Base-by-base conservation (phyloP, 2,329 filamentous ascomycete species). In the Aspergillus puulaauensis region DNA sequence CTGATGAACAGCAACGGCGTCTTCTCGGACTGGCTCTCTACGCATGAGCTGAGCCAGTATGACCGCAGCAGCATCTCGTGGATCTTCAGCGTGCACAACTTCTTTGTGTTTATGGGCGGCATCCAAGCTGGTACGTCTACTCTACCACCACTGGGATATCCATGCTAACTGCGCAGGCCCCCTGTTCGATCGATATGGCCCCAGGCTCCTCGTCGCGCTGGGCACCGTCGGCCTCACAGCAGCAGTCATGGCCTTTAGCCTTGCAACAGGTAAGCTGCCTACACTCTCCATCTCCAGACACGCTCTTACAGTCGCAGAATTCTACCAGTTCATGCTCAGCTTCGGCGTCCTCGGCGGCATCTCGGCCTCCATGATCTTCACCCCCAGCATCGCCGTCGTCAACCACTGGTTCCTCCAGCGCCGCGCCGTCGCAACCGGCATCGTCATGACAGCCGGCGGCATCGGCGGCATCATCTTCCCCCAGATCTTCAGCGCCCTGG, bases 241-340 rank as follows among this genome's bases (percentile, higher is more conserved):
- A 8, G 24, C 24, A 17, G 7, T 33, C 27, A 47, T 47, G 45
- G 24, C 24, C 6, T 33, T 47, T 7, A 33, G 24, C 27, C 24
- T 17, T 6, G 27, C 14, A n/a, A 33, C 45, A 5, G 27, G 27
- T 31, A 31, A 31, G 27, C 23, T 6, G 6, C 23, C 1, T 7
- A 7, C 3, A 15, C 31, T 31, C n/a, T 14, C 3, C 1, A 40
- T n/a, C 4, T 8, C 27, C 12, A 33, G 23, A 35, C 23, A 37
- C 37, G n/a, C 12, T 56, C 39, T 56, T 62, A 33, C 56, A 12
- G 3, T 39, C 61, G 2, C 24, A 27, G 68, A 68, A 27, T 79
- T 74, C 59, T 80, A 74, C 67, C 77, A 79, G 33, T 72, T 79
- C 61, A 64, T 79, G 9, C 64, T 79, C 0, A 71, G 70, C 27